Conservation (phyloP, 2,329 filamentous ascomycete genomes). For the Fusarium sp. region DNA sequence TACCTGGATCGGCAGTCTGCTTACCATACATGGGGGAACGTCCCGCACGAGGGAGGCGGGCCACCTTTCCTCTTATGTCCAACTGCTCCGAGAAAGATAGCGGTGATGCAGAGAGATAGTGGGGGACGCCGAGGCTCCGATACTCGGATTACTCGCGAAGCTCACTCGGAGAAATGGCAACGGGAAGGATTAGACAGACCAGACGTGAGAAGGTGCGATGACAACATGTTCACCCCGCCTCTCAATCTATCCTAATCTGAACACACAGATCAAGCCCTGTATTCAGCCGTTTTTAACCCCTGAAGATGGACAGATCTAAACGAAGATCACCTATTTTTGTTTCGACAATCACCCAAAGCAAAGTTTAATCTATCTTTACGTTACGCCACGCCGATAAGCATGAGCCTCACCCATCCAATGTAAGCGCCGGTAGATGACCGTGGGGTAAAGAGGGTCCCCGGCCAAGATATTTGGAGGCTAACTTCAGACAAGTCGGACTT, state of each 20-base stretch:
- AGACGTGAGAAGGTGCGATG: conserved; percentile 17
- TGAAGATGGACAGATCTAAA: neutral
- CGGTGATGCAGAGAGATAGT: conserved; percentile 9
- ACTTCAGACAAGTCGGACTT: conserved; percentile 18
- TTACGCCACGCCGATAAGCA: neutral
- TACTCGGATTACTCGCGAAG: neutral
- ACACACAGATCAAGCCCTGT: neutral
- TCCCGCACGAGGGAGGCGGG: neutral
- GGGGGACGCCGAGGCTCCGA: conserved; percentile 6
- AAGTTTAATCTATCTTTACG: neutral
- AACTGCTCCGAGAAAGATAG: conserved; percentile 10
- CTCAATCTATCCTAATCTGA: neutral
- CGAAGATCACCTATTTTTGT: neutral
- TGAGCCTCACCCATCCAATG: neutral
- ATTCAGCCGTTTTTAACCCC: neutral
- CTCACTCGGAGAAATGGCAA: conserved; percentile 22
- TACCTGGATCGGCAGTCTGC: conserved; percentile 12
- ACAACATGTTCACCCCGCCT: conserved; percentile 9
- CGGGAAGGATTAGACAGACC: conserved; percentile 16
- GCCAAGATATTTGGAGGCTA: conserved; percentile 24
- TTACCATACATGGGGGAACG: neutral
- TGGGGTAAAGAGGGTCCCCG: neutral
- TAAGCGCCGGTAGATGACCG: conserved; percentile 1
- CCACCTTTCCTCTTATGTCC: conserved; percentile 12
- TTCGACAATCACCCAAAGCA: neutral